Evolutionary conservation across 2,329 filamentous ascomycete species (phyloP).

Genomic region (Aspergillus aculeatus): DNA sequence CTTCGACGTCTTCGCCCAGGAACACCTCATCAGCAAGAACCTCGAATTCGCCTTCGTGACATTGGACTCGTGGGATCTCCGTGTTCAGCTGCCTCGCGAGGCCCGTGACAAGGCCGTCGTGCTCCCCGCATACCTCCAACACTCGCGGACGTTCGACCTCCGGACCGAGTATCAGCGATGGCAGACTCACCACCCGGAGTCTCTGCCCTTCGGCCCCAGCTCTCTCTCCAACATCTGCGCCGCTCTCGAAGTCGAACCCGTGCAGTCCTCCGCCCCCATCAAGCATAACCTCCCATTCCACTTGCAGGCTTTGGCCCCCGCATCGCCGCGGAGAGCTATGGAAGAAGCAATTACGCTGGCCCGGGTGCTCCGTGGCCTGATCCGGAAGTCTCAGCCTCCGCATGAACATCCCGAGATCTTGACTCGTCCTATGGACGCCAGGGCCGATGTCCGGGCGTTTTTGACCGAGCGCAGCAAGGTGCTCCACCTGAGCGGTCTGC

Average conservation of each 20-base stretch:
- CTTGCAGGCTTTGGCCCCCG: constrained; percentile 89
- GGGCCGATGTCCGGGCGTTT: constrained; percentile 94
- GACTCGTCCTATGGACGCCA: constrained; percentile 91
- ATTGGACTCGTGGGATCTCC: constrained; percentile 95
- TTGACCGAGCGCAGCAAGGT: constrained; percentile 96
- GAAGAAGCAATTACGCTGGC: constrained; percentile 95
- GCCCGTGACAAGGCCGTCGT: constrained; percentile 98
- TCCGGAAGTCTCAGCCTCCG: constrained; percentile 91
- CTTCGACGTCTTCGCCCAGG: constrained; percentile 89
- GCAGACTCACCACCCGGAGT: constrained; percentile 98
- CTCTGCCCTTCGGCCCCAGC: constrained; percentile 90
- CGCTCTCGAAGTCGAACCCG: constrained; percentile 94
- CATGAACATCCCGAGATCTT: constrained; percentile 94
- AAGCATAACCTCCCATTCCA: constrained; percentile 99
- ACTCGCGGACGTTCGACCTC: constrained; percentile 94
- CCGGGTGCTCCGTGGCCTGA: constrained; percentile 85
- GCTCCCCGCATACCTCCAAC: constrained; percentile 92
- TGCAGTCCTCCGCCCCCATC: constrained; percentile 95
- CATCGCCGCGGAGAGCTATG: constrained; percentile 93
- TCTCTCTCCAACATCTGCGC: constrained; percentile 97
- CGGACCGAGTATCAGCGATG: constrained; percentile 97
- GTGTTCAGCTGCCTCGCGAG: constrained; percentile 94
- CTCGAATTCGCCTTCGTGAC: constrained; percentile 98
- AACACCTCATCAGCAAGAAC: constrained; percentile 86
- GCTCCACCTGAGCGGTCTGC: constrained; percentile 93